Evolutionary conservation across 2,329 filamentous ascomycete genomes (phyloP), one percentile per base, ranked within the genome.

Genomic region (Mycocentrospora acerina): DNA sequence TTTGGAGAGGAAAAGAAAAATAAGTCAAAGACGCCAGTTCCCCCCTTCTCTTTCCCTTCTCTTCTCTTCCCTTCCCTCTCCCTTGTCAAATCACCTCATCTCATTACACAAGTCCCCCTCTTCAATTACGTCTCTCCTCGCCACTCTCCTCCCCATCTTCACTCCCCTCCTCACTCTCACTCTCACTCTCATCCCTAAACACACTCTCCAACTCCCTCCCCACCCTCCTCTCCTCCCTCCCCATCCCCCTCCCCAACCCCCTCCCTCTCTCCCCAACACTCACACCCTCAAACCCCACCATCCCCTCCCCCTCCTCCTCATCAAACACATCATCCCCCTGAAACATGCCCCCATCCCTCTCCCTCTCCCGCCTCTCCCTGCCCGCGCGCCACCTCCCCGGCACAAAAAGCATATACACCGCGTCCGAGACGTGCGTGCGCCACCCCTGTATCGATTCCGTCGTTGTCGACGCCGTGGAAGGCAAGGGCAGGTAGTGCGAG

Each of bases 131-230:
- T n/a, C n/a, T n/a, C n/a, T n/a, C n/a, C n/a, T n/a, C n/a, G n/a
- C n/a, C n/a, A n/a, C n/a, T n/a, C n/a, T n/a, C n/a, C n/a, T n/a
- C n/a, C n/a, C n/a, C n/a, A n/a, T n/a, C n/a, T n/a, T n/a, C n/a
- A 31, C 51, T 28, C 29, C 48, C 44, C 26, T 55, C 59, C 16
- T 60, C 60, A 13, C 59, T 66, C 37, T 82, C 80, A 25, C 84
- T 81, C 39, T 85, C 81, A 59, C 84, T 87, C 53, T 86, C 83
- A 62, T 88, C 85, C 67, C 80, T 79, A 60, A 88, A 88, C 0
- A 83, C 85, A 56, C 85, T 78, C 63, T 91, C 87, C 35, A 91
- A 67, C 54, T 95, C 89, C 68, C 88, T 76, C 64, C 88, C 91
- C 45, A 95, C 58, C 46, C 89, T 76, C 52, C 80, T 73, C 29